phyloP scores from a whole-genome alignment of 2,329 filamentous ascomycete species.

The Colletotrichum theobromicola region DNA sequence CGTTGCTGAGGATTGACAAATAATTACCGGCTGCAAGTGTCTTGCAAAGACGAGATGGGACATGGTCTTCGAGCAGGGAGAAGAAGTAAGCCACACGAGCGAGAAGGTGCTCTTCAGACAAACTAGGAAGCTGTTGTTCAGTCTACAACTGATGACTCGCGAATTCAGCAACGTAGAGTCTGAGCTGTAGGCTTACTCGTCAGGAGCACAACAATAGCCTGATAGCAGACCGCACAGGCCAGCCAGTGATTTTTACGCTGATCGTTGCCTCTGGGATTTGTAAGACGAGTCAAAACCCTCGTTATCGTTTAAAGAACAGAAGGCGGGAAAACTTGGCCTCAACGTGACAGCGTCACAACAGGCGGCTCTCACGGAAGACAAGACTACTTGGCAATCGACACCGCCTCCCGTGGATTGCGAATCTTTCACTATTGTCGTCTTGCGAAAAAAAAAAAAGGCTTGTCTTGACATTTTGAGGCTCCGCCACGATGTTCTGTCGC shows the following conservation, averaged over 20 bases:
- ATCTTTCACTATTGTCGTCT: neutral
- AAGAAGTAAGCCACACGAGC: neutral
- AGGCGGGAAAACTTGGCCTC: neutral
- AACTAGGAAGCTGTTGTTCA: neutral
- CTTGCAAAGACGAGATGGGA: neutral
- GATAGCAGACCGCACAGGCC: neutral
- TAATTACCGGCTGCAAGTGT: neutral
- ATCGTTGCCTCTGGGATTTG: neutral
- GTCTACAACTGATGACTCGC: neutral
- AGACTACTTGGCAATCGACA: neutral
- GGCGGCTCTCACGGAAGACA: neutral
- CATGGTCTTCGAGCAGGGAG: neutral
- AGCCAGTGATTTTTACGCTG: neutral
- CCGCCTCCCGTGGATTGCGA: neutral
- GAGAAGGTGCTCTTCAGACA: neutral
- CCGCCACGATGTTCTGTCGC: neutral
- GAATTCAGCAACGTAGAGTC: neutral
- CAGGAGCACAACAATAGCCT: neutral
- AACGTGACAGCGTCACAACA: neutral
- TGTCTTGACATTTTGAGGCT: neutral
- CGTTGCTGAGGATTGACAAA: neutral
- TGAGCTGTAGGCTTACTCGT: no score
- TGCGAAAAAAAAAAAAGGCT: neutral
- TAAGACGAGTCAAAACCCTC: neutral
- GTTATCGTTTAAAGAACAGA: neutral